Conservation (phyloP, 768 basidiomycete genomes). For the Crucibulum laeve region DNA sequence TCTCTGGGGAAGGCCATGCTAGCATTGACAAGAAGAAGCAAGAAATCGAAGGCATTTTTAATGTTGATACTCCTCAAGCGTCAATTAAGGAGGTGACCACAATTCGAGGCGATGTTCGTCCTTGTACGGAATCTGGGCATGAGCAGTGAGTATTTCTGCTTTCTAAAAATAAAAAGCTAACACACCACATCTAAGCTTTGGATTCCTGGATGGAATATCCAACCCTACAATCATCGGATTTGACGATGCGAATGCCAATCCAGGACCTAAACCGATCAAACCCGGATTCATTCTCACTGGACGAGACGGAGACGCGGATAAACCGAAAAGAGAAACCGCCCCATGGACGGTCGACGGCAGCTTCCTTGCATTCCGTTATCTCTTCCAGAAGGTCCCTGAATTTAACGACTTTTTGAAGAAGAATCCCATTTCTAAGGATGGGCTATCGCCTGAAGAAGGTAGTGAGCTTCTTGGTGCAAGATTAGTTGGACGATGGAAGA, state of each 20-base stretch:
- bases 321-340: conserved; percentile 22
- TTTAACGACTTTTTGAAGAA: conserved; percentile 40
- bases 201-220: conserved; percentile 49
- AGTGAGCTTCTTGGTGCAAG: conserved; percentile 48
- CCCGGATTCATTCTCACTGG: conserved; percentile 43
- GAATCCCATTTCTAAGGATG: conserved; percentile 32
- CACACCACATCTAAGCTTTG: conserved; percentile 30
- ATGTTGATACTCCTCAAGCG: conserved; percentile 15
- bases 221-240: conserved; percentile 43
- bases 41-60: conserved; percentile 31
- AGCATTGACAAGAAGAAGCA: conserved; percentile 30
- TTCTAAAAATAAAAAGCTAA: neutral
- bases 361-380: conserved; percentile 47
- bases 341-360: conserved; percentile 46
- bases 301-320: conserved; percentile 31
- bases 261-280: conserved; percentile 33
- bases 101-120: conserved; percentile 37
- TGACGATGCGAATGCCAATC: conserved; percentile 26
- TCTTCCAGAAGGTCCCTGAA: conserved; percentile 49
- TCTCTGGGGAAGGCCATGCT: conserved; percentile 39
- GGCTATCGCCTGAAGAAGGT: conserved; percentile 32
- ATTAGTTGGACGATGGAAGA: conserved; percentile 53
- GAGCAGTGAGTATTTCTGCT: conserved; percentile 34
- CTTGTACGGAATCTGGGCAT: conserved; percentile 36
- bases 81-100: conserved; percentile 35